A percentile compares a stretch with the other conserved stretches of the same genome.
Evolutionary conservation across 2,329 filamentous ascomycete genomes (phyloP).

Genomic region (Metarhizium robertsii): DNA sequence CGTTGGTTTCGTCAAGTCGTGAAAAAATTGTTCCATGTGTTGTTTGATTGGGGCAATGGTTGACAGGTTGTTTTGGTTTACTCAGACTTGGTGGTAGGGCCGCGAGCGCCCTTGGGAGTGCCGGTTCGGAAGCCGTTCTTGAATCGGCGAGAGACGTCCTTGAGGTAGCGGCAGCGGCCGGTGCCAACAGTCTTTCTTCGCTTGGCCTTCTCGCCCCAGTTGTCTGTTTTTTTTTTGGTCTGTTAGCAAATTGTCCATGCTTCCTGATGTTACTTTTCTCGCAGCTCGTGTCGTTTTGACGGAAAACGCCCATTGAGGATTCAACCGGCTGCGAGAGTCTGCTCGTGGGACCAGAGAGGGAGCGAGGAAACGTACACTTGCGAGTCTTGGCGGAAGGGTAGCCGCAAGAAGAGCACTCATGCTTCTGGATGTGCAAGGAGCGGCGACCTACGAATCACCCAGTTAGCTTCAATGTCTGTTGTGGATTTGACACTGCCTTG

Average conservation of each 20-base stretch:
- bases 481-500: too few species aligned
- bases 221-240: slow-evolving; percentile 50
- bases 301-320: too few species aligned
- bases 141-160: slow-evolving; percentile 85
- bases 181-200: slow-evolving; percentile 98
- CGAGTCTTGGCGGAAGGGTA: slow-evolving; percentile 96
- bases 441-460: slow-evolving; percentile 60
- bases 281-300: too few species aligned
- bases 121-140: slow-evolving; percentile 95
- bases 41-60: not conserved
- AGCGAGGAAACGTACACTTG: slow-evolving; percentile 71
- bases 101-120: slow-evolving; percentile 69
- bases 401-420: slow-evolving; percentile 90
- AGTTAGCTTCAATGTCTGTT: slow-evolving; percentile 2
- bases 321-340: too few species aligned
- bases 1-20: not conserved
- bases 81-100: slow-evolving; percentile 12
- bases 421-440: slow-evolving; percentile 99
- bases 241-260: slow-evolving; percentile 1
- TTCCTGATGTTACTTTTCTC: not conserved
- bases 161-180: slow-evolving; percentile 92
- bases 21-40: not conserved
- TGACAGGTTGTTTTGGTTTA: slow-evolving; percentile 5
- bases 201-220: slow-evolving; percentile 99
- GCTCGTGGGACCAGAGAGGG: not conserved